Evolutionary conservation across 345 rosid species (phyloP), one percentile per base, ranked within the genome.

Genomic region (Dimocarpus longan): DNA sequence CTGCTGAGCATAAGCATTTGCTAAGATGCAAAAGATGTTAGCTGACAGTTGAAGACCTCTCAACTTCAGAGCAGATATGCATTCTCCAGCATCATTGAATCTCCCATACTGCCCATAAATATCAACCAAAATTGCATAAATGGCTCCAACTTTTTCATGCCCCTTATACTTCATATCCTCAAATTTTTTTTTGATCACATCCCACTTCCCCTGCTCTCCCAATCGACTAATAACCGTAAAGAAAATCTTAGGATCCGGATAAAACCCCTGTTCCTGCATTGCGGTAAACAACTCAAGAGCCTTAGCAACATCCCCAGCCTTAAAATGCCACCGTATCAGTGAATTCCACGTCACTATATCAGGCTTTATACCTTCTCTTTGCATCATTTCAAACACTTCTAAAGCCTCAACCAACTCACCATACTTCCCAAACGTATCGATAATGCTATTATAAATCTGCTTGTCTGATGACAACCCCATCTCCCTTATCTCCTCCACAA

Each of bases 1-100:
- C 95, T 88, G 93, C 79, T 90, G 91, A 79, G 95, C 95, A 86
- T 90, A 91, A 66, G 95, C 92, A 87, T 91, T 89, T 46, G 95
- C 95, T 77, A 91, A 78, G 63, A 86, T 89, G 71, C 90, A 90
- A 82, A 85, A 87, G 85, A 85, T 56, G 79, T 82, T 85, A 43
- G 86, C 81, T 0, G 95, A 86, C 82, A 82, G 88, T 67, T 32
- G 83, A 3, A 87, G 75, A 66, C 91, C 92, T 82, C 88, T 86
- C 12, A 86, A 83, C 79, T 85, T 87, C 32, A 91, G 83, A 82
- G 91, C 85, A 80, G 86, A 79, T 66, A 90, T 80, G 83, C 89
- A 90, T 67, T 83, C 88, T 75, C 85, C 86, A 1, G 86, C 88
- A 80, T 90, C 85, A 65, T 74, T 83, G 73, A 86, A 90, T 84